Base-by-base conservation (phyloP, 768 basidiomycete species). In the Kwoniella mangroviensis region DNA sequence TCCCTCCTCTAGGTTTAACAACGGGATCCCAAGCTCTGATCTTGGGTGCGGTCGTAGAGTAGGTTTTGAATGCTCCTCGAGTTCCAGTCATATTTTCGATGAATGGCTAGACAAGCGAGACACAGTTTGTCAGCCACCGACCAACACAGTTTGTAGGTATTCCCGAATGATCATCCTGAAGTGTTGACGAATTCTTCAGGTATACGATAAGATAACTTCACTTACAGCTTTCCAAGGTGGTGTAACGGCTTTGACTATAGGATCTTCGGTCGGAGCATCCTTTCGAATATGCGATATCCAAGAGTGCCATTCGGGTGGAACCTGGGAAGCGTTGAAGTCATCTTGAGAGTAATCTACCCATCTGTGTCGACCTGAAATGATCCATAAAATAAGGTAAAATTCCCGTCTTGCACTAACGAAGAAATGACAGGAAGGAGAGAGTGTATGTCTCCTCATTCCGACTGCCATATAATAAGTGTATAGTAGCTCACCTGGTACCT, bases 281-380 rank as follows among this genome's bases (percentile, higher is more conserved):
- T 89, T 88, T 59, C 96, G 91, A 77, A 96, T 97, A 80, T 97
- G 94, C 11, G 87, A 87, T 45, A 98, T 84, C 95, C 95, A 98
- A 4, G 94, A 89, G 85, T 97, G 96, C 96, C 96, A 98, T 84
- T 96, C 94, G 0, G 95, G 88, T 17, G 94, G 92, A 43, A 97
- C 90, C 85, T 99, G 96, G 0, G 92, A 88, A n/a, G 92, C 93
- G 78, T 98, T 91, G 84, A 87, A 90, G 71, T 94, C 88, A 79
- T 94, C 92, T 85, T 97, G 94, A 19, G 90, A 87, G 78, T 88
- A 93, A 85, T 98, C 96, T 53, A 98, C 90, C 67, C 67, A 68
- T 63, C 67, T n/a, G 52, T 68, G 67, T 63, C 67, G 67, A 21
- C 67, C 67, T 67, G 34, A 41, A 28, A 34, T 26, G 13, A 41